Base-by-base conservation (phyloP, 2,329 filamentous ascomycete species). In the Penicillium sp. region DNA sequence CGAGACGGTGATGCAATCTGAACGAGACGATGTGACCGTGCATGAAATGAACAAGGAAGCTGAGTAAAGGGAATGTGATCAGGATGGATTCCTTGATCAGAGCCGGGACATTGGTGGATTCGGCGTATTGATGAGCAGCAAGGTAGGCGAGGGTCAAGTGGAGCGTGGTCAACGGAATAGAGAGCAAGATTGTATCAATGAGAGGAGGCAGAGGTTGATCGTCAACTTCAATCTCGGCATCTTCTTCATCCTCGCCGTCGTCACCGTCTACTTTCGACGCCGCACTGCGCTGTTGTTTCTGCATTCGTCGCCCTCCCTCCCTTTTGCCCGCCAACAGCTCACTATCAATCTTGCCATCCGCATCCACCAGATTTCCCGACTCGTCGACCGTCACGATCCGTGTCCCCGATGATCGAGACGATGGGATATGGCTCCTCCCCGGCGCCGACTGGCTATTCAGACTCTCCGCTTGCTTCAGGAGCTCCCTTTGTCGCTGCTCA, bases 61-160 rank as follows among this genome's bases (percentile, higher is more conserved):
- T 70, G 13, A 75, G 59, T 3, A 69, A 63, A 1, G 73, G 73
- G 24, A 75, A 70, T 0, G 71, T 67, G 7, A 67, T 57, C 28
- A 67, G 60, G 1, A 66, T 36, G 1, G 72, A 69, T 28, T 72
- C 65, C 47, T 60, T 60, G 6, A 69, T 36, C 7, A 71, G 58
- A n/a, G 52, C 55, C 12, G 59, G 49, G 5, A 68, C 39, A 4
- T 64, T 56, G 45, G 66, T 67, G 3, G 62, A 56, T 57, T 73
- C 65, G 1, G 70, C 69, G 53, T 74, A 75, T 55, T 75, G 73
- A 55, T 75, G 71, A 11, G 72, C 69, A 2, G 73, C 72, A 29
- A 75, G 63, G 52, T 70, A 73, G 33, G 67, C 64, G 32, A 75
- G 63, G 3, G 73, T 75, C 47, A 74, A 64, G 55, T 75, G 71